A percentile compares a stretch with the other conserved stretches of the same genome.
phyloP scores from a whole-genome alignment of 768 basidiomycete species.

The Termitomyces sp. region DNA sequence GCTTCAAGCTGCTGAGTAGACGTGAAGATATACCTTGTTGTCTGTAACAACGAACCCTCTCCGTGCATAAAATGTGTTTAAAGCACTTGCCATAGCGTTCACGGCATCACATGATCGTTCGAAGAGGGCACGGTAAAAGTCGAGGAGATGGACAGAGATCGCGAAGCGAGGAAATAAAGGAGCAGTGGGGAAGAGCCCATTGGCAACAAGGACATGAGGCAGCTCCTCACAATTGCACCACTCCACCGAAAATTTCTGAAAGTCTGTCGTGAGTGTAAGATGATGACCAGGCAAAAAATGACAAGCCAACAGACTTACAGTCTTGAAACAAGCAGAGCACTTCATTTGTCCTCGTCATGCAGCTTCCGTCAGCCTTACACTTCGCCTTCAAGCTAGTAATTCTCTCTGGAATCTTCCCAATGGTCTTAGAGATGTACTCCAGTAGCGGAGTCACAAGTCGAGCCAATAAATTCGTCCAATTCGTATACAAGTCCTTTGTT shows the following conservation, averaged over 20 bases:
- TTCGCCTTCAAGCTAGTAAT: constrained; percentile 46
- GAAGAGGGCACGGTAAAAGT: too few species aligned
- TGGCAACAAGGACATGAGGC: neutral
- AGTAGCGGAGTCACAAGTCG: neutral
- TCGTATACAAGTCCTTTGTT: neutral
- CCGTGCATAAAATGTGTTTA: neutral
- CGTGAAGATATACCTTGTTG: neutral
- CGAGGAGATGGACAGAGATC: too few species aligned
- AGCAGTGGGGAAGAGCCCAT: too few species aligned
- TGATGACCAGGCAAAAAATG: neutral
- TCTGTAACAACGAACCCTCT: neutral
- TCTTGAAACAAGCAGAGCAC: neutral
- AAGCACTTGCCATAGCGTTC: neutral
- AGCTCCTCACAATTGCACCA: neutral
- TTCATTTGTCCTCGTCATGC: neutral
- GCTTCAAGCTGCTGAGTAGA: neutral
- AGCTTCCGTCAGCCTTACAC: constrained; percentile 32
- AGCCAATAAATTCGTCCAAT: neutral
- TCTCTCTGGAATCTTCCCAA: constrained; percentile 52
- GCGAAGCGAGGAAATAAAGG: too few species aligned
- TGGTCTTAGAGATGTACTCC: constrained; percentile 3
- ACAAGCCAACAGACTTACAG: neutral
- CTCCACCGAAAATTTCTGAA: neutral
- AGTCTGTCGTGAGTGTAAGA: neutral
- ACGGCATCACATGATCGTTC: neutral